Evolutionary conservation across 1,139 yeast species (phyloP).

Genomic region (Groenewaldozyma sp.): DNA sequence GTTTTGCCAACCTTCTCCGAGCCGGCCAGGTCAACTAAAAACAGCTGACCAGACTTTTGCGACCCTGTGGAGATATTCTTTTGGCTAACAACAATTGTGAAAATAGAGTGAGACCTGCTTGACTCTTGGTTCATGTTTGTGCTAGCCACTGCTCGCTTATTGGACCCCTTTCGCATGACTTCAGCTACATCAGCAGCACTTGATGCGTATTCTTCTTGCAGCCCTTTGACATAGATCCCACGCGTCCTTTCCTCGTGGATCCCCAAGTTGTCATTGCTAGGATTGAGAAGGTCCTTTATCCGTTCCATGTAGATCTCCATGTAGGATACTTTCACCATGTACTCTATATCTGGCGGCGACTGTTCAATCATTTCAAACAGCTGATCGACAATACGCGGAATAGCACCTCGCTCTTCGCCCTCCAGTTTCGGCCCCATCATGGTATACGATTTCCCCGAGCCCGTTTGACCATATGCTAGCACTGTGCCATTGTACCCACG

Average conservation of each 20-base stretch:
- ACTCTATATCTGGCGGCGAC: slow-evolving; percentile 49
- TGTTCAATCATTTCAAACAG: slow-evolving; percentile 50
- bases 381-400: slow-evolving; percentile 64
- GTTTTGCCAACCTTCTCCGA: slow-evolving; percentile 80
- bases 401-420: slow-evolving; percentile 46
- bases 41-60: slow-evolving; percentile 57
- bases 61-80: slow-evolving; percentile 47
- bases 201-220: slow-evolving; percentile 53
- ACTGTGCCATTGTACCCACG: slow-evolving; percentile 81
- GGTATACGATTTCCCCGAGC: slow-evolving; percentile 79
- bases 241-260: slow-evolving; percentile 59
- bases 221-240: slow-evolving; percentile 64
- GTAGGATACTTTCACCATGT: slow-evolving; percentile 59
- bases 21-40: slow-evolving; percentile 81
- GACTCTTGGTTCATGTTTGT: slow-evolving; percentile 72
- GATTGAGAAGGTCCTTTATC: slow-evolving; percentile 51
- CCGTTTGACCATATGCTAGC: slow-evolving; percentile 83
- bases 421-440: slow-evolving; percentile 60
- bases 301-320: slow-evolving; percentile 81
- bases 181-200: slow-evolving; percentile 49
- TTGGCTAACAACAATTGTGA: slow-evolving; percentile 57
- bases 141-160: slow-evolving; percentile 46
- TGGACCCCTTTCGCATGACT: slow-evolving; percentile 48
- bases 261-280: slow-evolving; percentile 34
- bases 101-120: slow-evolving; percentile 76